These are phyloP conservation scores for Pholiota adiposa DNA, from an alignment of 1,284 basidiomycete species.

Conservation along the genomic window DNA sequence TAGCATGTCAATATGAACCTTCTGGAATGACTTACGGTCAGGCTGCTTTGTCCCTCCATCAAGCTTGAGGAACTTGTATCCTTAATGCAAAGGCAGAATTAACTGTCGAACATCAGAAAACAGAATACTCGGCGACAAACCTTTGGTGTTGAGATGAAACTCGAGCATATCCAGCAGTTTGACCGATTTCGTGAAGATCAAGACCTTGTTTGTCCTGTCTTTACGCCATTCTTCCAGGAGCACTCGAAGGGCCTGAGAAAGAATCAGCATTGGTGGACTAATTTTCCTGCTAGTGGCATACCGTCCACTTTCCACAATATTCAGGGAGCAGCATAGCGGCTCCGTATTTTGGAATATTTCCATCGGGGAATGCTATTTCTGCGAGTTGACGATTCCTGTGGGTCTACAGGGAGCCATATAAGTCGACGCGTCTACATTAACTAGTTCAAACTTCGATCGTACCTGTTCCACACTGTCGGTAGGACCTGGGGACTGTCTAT, in stretches of 20 bases:
- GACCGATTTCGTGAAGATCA: constrained; percentile 87
- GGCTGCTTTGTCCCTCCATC: constrained; percentile 72
- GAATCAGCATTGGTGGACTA: background rate
- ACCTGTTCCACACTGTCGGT: constrained; percentile 70
- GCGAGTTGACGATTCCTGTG: constrained; percentile 62
- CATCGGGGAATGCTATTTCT: constrained; percentile 58
- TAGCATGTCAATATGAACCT: background rate
- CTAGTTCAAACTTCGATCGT: background rate
- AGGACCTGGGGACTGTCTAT: constrained; percentile 41
- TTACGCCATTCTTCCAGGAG: constrained; percentile 70
- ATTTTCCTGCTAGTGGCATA: constrained; percentile 34
- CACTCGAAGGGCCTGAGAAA: constrained; percentile 61
- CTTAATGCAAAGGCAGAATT: constrained; percentile 37
- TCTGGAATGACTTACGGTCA: constrained; percentile 55
- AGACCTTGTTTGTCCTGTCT: constrained; percentile 72
- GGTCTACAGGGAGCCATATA: constrained; percentile 39
- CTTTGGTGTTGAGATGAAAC: constrained; percentile 61
- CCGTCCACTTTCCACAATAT: constrained; percentile 87
- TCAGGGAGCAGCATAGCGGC: constrained; percentile 60
- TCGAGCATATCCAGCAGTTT: constrained; percentile 83
- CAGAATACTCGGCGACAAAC: constrained; percentile 35
- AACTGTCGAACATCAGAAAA: background rate
- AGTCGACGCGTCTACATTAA: background rate
- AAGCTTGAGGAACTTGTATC: constrained; percentile 68
- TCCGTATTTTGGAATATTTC: constrained; percentile 60